Evolutionary conservation across 306 rosid genomes (phyloP).

Genomic region (Cucurbita pepo): DNA sequence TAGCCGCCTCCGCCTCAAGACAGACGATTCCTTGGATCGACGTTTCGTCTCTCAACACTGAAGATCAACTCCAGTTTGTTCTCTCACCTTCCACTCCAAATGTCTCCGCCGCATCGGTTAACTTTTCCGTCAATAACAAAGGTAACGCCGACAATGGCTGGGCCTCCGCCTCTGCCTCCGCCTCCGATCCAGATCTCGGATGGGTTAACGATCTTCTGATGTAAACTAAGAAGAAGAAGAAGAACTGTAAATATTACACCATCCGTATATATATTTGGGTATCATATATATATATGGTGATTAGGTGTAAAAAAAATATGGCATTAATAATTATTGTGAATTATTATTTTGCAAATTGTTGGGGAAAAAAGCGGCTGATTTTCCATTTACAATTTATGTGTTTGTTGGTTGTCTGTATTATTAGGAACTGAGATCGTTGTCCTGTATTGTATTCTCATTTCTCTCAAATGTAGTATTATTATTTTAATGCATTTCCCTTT

Average conservation of each 20-base stretch:
- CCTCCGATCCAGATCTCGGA: slow-evolving; percentile 53
- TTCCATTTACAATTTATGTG: background rate
- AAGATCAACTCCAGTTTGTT: slow-evolving; percentile 31
- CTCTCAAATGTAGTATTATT: background rate
- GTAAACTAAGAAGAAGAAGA: slow-evolving; percentile 20
- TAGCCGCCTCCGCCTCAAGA: background rate
- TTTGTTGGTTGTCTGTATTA: background rate
- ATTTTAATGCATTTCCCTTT: background rate
- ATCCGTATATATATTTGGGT: background rate
- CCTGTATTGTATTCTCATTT: background rate
- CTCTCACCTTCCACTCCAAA: slow-evolving; percentile 39
- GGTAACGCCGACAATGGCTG: slow-evolving; percentile 14
- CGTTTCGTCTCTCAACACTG: slow-evolving; percentile 15
- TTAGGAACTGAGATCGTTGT: background rate
- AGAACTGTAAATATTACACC: slow-evolving; percentile 34
- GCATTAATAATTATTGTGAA: background rate
- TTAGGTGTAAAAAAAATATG: background rate
- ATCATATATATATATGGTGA: background rate
- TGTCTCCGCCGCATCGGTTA: slow-evolving; percentile 10
- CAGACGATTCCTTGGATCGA: slow-evolving; percentile 32
- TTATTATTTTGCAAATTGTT: background rate
- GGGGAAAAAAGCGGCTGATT: background rate
- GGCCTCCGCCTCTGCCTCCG: background rate
- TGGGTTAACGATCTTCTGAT: slow-evolving; percentile 84
- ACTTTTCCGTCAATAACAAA: slow-evolving; percentile 1